Evolutionary conservation across 352 stramenopile genomes (phyloP).

Genomic region (Globisporangium spinosum): DNA sequence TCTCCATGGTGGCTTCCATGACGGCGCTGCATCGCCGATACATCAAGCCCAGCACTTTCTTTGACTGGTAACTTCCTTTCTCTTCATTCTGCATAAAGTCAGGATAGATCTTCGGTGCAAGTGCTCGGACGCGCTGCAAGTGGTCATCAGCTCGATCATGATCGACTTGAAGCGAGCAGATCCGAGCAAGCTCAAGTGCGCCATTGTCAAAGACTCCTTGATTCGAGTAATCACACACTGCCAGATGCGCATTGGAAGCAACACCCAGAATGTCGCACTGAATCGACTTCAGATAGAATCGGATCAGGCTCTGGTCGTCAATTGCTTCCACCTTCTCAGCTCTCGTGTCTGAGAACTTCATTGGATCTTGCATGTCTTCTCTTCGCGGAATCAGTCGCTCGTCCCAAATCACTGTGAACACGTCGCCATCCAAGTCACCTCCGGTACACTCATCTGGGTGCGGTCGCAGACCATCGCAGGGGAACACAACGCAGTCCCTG

Average conservation of each 20-base stretch:
- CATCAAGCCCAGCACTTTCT: conserved; percentile 71
- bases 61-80: conserved; percentile 60
- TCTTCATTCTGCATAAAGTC: conserved; percentile 81
- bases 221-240: conserved; percentile 45
- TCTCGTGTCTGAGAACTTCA: conserved; percentile 30
- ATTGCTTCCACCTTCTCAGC: conserved; percentile 29
- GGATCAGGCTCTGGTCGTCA: conserved; percentile 45
- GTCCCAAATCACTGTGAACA: conserved; percentile 85
- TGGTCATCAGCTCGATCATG: conserved; percentile 56
- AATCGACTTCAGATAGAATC: conserved; percentile 76
- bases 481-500: conserved; percentile 77
- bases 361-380: conserved; percentile 39
- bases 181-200: conserved; percentile 51
- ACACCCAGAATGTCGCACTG: conserved; percentile 70
- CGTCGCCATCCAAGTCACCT: conserved; percentile 77
- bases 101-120: conserved; percentile 56
- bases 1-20: conserved; percentile 37
- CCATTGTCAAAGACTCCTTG: conserved; percentile 45
- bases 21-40: conserved; percentile 62
- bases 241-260: conserved; percentile 76
- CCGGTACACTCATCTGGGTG: conserved; percentile 80
- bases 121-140: conserved; percentile 42
- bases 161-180: conserved; percentile 75
- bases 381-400: conserved; percentile 51
- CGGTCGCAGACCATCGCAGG: conserved; percentile 53